A percentile compares a stretch with the other conserved stretches of the same genome.
Evolutionary conservation across 371 early-diverging fungal species (phyloP).

Genomic region (Syncephalastrum monosporum): DNA sequence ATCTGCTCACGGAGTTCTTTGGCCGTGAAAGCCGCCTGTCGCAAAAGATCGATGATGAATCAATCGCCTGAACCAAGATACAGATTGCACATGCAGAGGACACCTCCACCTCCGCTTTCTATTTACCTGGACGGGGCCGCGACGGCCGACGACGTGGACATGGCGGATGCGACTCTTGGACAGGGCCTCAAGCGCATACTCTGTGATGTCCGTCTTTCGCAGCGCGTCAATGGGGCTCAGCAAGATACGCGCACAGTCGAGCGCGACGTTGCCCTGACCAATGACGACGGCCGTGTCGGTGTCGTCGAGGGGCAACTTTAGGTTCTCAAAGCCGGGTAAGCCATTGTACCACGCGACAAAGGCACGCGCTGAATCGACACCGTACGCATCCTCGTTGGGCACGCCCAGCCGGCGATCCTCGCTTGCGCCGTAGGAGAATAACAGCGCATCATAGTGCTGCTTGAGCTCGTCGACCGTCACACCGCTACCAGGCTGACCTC

Average conservation of each 20-base stretch:
- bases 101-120: not conserved
- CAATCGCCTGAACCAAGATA: too few species aligned
- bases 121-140: constrained; percentile 89
- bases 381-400: constrained; percentile 58
- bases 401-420: constrained; percentile 74
- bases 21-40: constrained; percentile 84
- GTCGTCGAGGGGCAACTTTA: constrained; percentile 60
- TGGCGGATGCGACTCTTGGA: constrained; percentile 68
- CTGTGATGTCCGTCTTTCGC: constrained; percentile 85
- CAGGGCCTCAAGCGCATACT: constrained; percentile 72
- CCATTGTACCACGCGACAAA: constrained; percentile 98
- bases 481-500: constrained; percentile 25
- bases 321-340: constrained; percentile 60
- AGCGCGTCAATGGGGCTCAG: constrained; percentile 75
- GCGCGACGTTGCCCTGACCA: constrained; percentile 96
- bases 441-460: constrained; percentile 72
- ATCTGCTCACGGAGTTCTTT: constrained; percentile 97
- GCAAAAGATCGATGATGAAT: not conserved
- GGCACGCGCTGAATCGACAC: constrained; percentile 77
- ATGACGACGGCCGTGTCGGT: constrained; percentile 81
- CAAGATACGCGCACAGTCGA: constrained; percentile 92
- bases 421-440: constrained; percentile 89
- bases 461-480: constrained; percentile 59
- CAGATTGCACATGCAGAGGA: too few species aligned
- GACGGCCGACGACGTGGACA: constrained; percentile 87